phyloP scores from a whole-genome alignment of 805 yeast genomes.

The Saccharomycopsis amapae region DNA sequence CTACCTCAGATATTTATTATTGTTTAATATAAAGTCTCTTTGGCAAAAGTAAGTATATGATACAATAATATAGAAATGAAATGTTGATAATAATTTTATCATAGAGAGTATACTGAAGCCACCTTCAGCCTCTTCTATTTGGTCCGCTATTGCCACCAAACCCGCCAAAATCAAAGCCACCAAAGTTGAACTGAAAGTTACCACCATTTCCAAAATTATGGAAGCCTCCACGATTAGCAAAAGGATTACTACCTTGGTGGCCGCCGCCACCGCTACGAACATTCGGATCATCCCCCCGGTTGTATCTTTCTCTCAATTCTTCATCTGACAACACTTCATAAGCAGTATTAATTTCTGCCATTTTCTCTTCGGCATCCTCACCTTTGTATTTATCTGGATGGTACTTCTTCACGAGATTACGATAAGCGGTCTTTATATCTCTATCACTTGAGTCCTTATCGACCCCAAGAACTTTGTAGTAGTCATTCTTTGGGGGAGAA shows the following conservation, averaged over 20 bases:
- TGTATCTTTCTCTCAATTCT: constrained; percentile 58
- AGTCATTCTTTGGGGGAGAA: constrained; percentile 47
- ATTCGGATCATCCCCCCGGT: constrained; percentile 49
- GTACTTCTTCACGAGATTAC: constrained; percentile 67
- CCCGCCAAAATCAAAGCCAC: constrained; percentile 18
- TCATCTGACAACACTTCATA: constrained; percentile 75
- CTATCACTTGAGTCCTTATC: constrained; percentile 57
- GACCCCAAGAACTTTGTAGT: constrained; percentile 72
- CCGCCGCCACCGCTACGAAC: constrained; percentile 26
- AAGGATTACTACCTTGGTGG: constrained; percentile 5
- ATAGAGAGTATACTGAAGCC: too few relatives aligned
- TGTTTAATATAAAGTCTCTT: neutral
- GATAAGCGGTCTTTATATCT: constrained; percentile 74
- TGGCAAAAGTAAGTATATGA: neutral
- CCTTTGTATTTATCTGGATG: constrained; percentile 91
- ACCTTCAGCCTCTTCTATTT: neutral
- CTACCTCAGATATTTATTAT: neutral
- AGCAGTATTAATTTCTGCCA: constrained; percentile 91
- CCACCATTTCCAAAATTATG: neutral
- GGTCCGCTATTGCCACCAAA: constrained; percentile 6
- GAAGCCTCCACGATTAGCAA: neutral
- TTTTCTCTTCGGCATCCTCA: constrained; percentile 65
- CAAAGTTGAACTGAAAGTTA: constrained; percentile 8
- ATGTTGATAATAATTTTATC: too few relatives aligned
- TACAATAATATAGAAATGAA: too few relatives aligned